These are phyloP conservation scores for Saturnispora diversa DNA, from an alignment of 805 yeast species.

Conservation along the genomic window DNA sequence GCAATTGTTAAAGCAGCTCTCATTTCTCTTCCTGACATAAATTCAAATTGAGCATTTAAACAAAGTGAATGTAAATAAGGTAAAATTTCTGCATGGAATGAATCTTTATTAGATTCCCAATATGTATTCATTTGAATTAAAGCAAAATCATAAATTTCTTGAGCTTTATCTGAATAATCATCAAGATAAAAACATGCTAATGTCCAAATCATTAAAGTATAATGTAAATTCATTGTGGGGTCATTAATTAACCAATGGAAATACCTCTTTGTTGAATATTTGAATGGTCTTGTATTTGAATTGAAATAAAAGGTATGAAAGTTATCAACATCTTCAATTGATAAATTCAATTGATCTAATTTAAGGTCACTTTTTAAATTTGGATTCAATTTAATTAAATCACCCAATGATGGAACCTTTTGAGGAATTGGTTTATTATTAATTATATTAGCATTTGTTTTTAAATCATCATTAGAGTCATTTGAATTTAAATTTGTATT, in stretches of 20 bases:
- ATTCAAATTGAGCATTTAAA: constrained; percentile 24
- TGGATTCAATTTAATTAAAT: constrained; percentile 4
- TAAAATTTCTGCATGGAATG: constrained; percentile 17
- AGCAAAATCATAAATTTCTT: constrained; percentile 17
- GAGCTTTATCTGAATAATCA: constrained; percentile 17
- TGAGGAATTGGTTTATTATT: background rate
- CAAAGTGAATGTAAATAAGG: constrained; percentile 23
- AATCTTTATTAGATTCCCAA: constrained; percentile 17
- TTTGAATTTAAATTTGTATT: background rate
- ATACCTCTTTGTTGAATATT: constrained; percentile 20
- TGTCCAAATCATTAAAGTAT: constrained; percentile 23
- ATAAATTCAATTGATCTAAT: constrained; percentile 17
- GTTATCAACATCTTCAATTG: constrained; percentile 18
- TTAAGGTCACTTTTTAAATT: constrained; percentile 10
- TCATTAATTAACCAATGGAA: constrained; percentile 15
- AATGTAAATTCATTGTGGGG: constrained; percentile 18
- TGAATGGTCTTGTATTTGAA: constrained; percentile 12
- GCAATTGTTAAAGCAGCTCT: constrained; percentile 25
- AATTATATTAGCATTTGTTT: background rate
- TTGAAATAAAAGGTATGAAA: constrained; percentile 18
- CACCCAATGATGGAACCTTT: constrained; percentile 4
- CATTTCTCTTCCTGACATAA: constrained; percentile 21
- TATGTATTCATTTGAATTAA: constrained; percentile 14
- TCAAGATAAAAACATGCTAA: constrained; percentile 15
- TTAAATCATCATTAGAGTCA: background rate